Evolutionary conservation across 2,329 filamentous ascomycete species (phyloP).

Genomic region (Cytospora piceicola): DNA sequence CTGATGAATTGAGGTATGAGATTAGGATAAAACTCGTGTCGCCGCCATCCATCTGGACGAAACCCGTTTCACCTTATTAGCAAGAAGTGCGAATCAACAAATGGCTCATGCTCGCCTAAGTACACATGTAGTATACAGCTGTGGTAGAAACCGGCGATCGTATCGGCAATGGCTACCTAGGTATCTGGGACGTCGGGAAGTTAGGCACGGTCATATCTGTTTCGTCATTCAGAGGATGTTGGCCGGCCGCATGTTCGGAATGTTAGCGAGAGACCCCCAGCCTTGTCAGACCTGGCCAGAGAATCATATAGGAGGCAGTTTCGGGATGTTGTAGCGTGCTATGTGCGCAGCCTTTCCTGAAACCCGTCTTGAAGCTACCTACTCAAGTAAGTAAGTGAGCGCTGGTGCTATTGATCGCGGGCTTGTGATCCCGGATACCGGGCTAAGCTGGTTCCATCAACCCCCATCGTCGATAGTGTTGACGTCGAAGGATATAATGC

Average conservation of each 20-base stretch:
- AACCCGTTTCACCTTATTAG: not conserved
- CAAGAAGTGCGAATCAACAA: not conserved
- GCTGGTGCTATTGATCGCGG: slow-evolving; percentile 4
- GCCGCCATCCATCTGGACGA: not conserved
- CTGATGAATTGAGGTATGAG: slow-evolving; percentile 3
- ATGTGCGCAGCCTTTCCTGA: slow-evolving; percentile 17
- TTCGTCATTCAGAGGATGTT: slow-evolving; percentile 25
- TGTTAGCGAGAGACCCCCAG: slow-evolving; percentile 16
- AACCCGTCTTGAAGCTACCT: slow-evolving; percentile 5
- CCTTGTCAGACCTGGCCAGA: not conserved
- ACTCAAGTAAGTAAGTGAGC: not conserved
- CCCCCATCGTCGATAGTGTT: slow-evolving; percentile 9
- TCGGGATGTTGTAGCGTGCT: slow-evolving; percentile 1
- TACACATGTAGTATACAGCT: not conserved
- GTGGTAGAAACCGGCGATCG: slow-evolving; percentile 1
- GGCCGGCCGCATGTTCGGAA: slow-evolving; percentile 13
- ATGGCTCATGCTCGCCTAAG: no score
- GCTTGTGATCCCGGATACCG: slow-evolving; percentile 13
- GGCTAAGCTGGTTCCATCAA: slow-evolving; percentile 10
- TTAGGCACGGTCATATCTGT: slow-evolving; percentile 18
- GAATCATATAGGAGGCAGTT: not conserved
- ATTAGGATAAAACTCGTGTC: not conserved
- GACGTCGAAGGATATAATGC: not conserved
- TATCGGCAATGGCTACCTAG: not conserved
- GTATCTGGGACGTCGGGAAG: slow-evolving; percentile 11